Base-by-base conservation (phyloP, 1,284 basidiomycete species). In the Leccinum pachyderme region DNA sequence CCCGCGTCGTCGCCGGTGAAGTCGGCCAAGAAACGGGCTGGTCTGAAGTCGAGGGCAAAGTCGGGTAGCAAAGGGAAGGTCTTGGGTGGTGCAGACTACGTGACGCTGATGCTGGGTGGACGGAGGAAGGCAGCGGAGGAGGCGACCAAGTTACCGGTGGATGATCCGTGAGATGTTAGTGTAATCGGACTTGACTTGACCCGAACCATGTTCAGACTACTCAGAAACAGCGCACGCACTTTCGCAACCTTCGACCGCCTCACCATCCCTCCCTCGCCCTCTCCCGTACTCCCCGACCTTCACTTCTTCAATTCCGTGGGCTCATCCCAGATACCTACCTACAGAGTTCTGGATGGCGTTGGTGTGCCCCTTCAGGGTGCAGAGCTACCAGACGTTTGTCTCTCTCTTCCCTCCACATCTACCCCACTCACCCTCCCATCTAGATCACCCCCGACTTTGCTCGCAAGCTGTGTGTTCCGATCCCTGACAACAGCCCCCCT, bases 271-370 rank as follows among this genome's bases (percentile, higher is more conserved):
- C 81, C 79, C 24, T 82, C 87, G 2, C 78, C 74, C 48, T 87
- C 86, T 0, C 83, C 86, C 18, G 81, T 92, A 39, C 82, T 83
- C 4, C 71, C 87, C 11, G 81, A 80, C 55, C 78, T 89, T 49
- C 73, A 83, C 49, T 92, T 91, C 77, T 86, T 91, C 77, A 91
- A 91, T 68, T 82, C 87, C 0, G 81, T 91, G 31, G 79, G 80
- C 43, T 77, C 79, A 25, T 75, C 76, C 24, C 80, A 81, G 63
- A 89, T 95, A 61, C 90, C 92, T 8, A 91, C 91, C 2, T 95
- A 86, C 73, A 80, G 92, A 53, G 81, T 95, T 0, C 71, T 95
- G 33, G 91, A 94, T 72, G 87, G 90, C 46, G 75, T 81, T 57
- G 92, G 92, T 4, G 75, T 82, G 57, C 79, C 81, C 4, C 73